phyloP scores from a whole-genome alignment of 2,329 filamentous ascomycete species.

The Trichoderma brevicompactum region DNA sequence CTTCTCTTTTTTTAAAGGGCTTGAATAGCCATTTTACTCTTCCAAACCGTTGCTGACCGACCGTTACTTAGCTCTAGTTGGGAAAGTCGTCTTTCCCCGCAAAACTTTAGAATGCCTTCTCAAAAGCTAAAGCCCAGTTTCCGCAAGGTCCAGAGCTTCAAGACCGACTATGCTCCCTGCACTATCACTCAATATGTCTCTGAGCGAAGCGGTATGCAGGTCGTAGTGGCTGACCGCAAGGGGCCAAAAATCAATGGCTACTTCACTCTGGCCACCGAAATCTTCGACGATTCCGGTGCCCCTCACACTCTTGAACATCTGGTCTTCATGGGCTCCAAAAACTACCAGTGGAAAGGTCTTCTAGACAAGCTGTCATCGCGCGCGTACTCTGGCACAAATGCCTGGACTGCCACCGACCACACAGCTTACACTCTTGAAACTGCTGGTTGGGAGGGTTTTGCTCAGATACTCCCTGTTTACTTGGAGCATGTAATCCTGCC shows the following conservation, averaged over 20 bases:
- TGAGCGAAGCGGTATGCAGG: slow-evolving; percentile 89
- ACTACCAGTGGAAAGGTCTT: slow-evolving; percentile 91
- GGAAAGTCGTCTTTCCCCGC: background rate
- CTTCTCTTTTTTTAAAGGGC: background rate
- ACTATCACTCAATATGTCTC: slow-evolving; percentile 96
- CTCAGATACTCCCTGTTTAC: slow-evolving; percentile 91
- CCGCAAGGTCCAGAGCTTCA: slow-evolving; percentile 82
- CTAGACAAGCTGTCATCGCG: slow-evolving; percentile 92
- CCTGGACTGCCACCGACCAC: slow-evolving; percentile 95
- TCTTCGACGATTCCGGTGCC: slow-evolving; percentile 94
- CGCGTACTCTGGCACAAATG: slow-evolving; percentile 92
- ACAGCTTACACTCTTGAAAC: slow-evolving; percentile 95
- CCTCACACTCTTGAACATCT: slow-evolving; percentile 85
- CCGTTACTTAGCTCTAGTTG: slow-evolving; percentile 31
- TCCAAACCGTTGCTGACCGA: slow-evolving; percentile 21
- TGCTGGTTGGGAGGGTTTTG: slow-evolving; percentile 95
- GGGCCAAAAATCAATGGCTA: slow-evolving; percentile 96
- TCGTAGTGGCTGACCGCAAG: slow-evolving; percentile 87
- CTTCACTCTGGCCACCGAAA: slow-evolving; percentile 95
- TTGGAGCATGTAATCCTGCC: slow-evolving; percentile 92
- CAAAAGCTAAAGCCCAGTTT: slow-evolving; percentile 64
- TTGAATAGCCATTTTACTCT: background rate
- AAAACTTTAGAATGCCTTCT: slow-evolving; percentile 54
- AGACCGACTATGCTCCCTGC: slow-evolving; percentile 86
- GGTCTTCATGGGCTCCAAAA: slow-evolving; percentile 89